Evolutionary conservation across 1,284 basidiomycete species (phyloP), one percentile per base, ranked within the genome.

Genomic region (Vanrija pseudolonga): DNA sequence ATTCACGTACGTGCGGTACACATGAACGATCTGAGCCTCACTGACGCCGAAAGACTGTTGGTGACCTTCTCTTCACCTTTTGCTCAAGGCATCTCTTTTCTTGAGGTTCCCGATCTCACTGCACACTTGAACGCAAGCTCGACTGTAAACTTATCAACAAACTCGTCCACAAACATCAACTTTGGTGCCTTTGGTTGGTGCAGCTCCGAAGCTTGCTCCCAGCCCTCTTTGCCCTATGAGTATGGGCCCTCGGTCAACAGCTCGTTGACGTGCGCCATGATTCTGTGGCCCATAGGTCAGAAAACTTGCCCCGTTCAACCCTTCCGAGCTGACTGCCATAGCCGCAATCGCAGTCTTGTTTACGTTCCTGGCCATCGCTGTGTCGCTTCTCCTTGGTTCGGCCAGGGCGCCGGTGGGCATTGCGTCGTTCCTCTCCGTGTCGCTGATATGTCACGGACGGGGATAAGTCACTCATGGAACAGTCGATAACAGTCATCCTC

Each of bases 151-250:
- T n/a, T n/a, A n/a, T n/a, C 55, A 4, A 18, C 50, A 0, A 50
- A 48, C 1, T 61, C 61, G 1, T 47, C 49, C 15, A 68, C 67
- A 17, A 64, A 56, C 5, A 26, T 26, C 32, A 32, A 12, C 11
- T 73, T 72, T 36, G 74, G 74, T 4, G 52, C 64, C 11, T 76
- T 74, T 46, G 74, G 74, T n/a, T 71, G 67, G 66, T 70, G 68
- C 55, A 51, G 61, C 2, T 59, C 67, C 9, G 60, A 55, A 3
- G 64, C 49, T 18, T 72, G 71, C 56, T 59, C 64, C 11, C 56
- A 59, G 3, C 65, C 55, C 45, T 11, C 24, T 14, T 56, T 65
- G 1, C 65, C 59, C 0, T 76, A 76, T 44, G 73, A 75, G 66
- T 73, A 66, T 50, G 67, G 66, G 1, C 60, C 62, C 2, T 60